Evolutionary conservation across 179 eudicot genomes (phyloP).

Genomic region (Amaranthus tricolor): DNA sequence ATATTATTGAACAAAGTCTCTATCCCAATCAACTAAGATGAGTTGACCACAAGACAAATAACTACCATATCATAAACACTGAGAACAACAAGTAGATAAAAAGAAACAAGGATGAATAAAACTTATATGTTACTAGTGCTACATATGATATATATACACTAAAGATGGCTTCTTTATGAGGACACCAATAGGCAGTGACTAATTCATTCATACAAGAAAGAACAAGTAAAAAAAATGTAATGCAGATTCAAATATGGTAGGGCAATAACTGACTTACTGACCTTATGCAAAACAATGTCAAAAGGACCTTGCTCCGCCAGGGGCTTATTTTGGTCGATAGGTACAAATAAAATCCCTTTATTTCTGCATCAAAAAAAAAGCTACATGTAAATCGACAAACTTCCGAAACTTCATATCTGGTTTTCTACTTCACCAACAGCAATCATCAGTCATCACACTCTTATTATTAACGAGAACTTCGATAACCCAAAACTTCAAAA

Average conservation of each 20-base stretch:
- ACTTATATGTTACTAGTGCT: constrained; percentile 8
- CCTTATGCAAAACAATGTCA: constrained; percentile 51
- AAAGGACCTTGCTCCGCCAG: constrained; percentile 48
- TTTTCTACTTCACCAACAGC: not conserved
- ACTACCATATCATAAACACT: not conserved
- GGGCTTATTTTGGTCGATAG: constrained; percentile 38
- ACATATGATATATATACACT: not conserved
- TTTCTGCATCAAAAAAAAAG: constrained; percentile 31
- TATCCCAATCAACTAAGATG: not conserved
- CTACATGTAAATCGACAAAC: constrained; percentile 5
- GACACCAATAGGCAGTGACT: not conserved
- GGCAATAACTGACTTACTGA: constrained; percentile 33
- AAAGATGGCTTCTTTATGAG: not conserved
- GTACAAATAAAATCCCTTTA: constrained; percentile 40
- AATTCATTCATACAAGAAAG: not conserved
- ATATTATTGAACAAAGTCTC: not conserved
- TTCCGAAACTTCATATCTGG: not conserved
- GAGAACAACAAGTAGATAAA: not conserved
- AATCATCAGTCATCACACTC: not conserved
- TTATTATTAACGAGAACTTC: not conserved
- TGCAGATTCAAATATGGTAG: not conserved
- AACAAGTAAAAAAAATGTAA: not conserved
- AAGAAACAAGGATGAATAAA: not conserved
- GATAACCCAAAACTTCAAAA: not conserved
- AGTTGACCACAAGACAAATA: not conserved